Base-by-base conservation (phyloP, 345 rosid species). In the Eucalyptus pauciflora region DNA sequence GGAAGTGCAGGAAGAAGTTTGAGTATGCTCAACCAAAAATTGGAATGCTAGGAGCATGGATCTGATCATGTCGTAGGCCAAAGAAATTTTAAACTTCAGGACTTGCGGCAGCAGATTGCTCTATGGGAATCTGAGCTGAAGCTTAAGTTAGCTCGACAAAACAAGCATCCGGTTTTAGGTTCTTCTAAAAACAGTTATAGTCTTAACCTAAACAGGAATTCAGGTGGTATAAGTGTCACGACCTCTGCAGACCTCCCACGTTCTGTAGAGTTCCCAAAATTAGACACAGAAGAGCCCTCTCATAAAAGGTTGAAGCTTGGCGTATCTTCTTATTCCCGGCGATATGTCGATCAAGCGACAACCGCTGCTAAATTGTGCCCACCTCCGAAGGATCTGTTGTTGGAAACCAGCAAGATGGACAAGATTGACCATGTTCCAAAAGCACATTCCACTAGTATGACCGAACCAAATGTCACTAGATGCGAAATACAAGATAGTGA, bases 61-160 rank as follows among this genome's bases (percentile, higher is more conserved):
- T 86, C 80, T 91, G 96, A 91, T 67, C 94, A 89, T 89, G 92
- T 86, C 91, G 88, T 85, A 88, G 93, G 90, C 81, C 90, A 91
- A 87, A 94, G 88, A 90, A 91, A 88, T 86, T 90, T 87, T 87
- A 91, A 98, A 90, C 96, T 96, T 88, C 93, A 54, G 92, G 99
- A 97, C 89, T 93, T 98, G 92, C 93, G 94, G 93, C 98, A 95
- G 95, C 97, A 95, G 96, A 98, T 97, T 94, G 98, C 98, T 27
- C 93, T 92, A 86, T 94, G 98, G 86, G 99, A 97, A 93, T 94
- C 89, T 88, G 96, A 96, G 91, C 93, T 94, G 93, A 98, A 94
- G 92, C 94, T 94, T 86, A 98, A 93, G 94, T 92, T 94, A 50
- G 91, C 93, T 54, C 95, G 91, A 92, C 96, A 94, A 87, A 94